Base-by-base conservation (phyloP, 805 yeast species). In the Scheffersomyces coipomensis region DNA sequence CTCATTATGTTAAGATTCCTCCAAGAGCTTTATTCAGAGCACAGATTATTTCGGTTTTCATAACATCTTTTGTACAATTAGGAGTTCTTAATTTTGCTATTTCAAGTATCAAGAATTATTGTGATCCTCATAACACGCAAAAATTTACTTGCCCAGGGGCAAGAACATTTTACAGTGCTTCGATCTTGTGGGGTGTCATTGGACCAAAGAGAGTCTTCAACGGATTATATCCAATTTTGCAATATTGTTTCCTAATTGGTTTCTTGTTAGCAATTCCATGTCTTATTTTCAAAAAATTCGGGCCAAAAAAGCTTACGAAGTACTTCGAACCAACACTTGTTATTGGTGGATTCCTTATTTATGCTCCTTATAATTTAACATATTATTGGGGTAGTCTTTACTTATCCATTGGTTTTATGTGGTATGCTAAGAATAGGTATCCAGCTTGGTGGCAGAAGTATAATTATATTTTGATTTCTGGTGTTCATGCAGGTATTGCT, bases 371-470 rank as follows among this genome's bases (percentile, higher is more conserved):
- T 47, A 73, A 73, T 47, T 49, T 75, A 38, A 49, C 63, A 44
- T 62, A 62, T 47, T 56, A 55, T 27, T 84, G 85, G 1, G 77
- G 79, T 10, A 78, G 85, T 40, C 70, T 83, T 49, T 65, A 65
- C 47, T 33, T 73, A 21, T 81, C 83, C 2, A 64, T 65, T 41
- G 37, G 66, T 3, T 81, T 81, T 58, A 78, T 76, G 55, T 74
- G 65, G 58, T 71, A 64, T 49, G 56, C 78, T 49, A 70, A 72
- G 49, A 59, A 64, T 35, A 57, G 61, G 45, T 72, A 69, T 55
- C 51, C 65, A 37, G 55, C 68, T 19, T 71, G 83, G 83, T 82
- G 83, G 88, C 76, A 79, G 25, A 81, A 80, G 56, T 82, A 83
- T 58, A 80, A 79, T 54, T 81, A 78, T 55, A 65, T 80, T 29